Conservation (phyloP, 2,329 filamentous ascomycete species). For the Apiospora arundinis region DNA sequence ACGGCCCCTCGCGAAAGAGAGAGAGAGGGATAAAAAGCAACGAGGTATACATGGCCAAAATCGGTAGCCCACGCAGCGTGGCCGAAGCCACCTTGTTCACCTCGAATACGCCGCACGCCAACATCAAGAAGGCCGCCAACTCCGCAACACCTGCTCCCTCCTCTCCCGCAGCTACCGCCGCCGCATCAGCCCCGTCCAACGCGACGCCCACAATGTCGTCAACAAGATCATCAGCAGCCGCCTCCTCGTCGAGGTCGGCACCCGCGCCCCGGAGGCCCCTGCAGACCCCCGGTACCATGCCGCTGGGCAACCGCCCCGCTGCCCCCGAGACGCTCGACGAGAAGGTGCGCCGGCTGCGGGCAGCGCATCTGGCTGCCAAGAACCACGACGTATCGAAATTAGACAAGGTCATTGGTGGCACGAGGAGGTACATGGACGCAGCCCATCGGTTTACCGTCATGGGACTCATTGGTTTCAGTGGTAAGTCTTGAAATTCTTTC, state of each 20-base stretch:
- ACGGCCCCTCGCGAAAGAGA: neutral
- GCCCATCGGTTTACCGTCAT: conserved; percentile 62
- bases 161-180: conserved; percentile 28
- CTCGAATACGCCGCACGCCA: conserved; percentile 72
- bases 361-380: conserved; percentile 71
- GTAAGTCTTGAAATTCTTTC: conserved; percentile 44
- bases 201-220: conserved; percentile 23
- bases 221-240: neutral
- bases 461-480: conserved; percentile 62
- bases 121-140: conserved; percentile 58
- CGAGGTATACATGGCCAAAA: conserved; percentile 8
- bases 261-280: conserved; percentile 25
- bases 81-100: conserved; percentile 83
- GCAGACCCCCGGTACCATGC: conserved; percentile 28
- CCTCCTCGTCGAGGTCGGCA: neutral
- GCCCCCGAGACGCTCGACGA: conserved; percentile 69
- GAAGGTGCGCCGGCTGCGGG: conserved; percentile 71
- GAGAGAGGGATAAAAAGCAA: neutral
- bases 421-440: conserved; percentile 59
- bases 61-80: conserved; percentile 66
- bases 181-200: conserved; percentile 27
- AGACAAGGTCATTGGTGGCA: conserved; percentile 55
- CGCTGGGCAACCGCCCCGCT: conserved; percentile 39
- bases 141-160: conserved; percentile 27
- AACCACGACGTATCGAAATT: conserved; percentile 60